Conservation (phyloP, 1,284 basidiomycete genomes). For the Coniferiporia sulphurascens region DNA sequence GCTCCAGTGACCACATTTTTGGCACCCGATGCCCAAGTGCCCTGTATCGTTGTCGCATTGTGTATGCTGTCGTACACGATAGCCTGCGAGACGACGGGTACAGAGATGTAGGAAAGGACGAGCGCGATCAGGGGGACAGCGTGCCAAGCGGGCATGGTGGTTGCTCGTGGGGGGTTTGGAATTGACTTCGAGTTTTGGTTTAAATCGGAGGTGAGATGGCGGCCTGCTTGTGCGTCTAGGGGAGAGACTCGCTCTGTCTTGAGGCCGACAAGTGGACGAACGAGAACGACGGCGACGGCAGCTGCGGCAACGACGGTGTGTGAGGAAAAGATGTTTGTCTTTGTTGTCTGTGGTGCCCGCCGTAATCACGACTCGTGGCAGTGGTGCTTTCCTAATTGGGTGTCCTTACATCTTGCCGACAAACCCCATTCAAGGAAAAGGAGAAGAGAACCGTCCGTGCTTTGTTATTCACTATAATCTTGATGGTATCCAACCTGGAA, state of each 20-base stretch:
- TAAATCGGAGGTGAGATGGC: no score
- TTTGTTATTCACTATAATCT: no score
- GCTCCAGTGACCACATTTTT: constrained; percentile 73
- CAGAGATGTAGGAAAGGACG: constrained; percentile 26
- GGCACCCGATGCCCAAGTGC: constrained; percentile 84
- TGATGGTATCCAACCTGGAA: no score
- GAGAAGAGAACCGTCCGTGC: no score
- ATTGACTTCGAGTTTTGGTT: no score
- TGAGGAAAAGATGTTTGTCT: constrained; percentile 1
- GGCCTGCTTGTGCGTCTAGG: background rate
- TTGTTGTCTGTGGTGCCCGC: constrained; percentile 7
- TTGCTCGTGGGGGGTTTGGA: no score
- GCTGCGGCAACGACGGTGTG: constrained; percentile 8
- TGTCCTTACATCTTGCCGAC: no score
- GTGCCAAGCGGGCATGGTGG: constrained; percentile 4
- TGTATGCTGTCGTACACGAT: constrained; percentile 34
- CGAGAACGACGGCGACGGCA: constrained; percentile 3
- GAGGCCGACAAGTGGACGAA: background rate
- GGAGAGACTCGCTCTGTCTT: background rate
- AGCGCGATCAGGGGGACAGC: constrained; percentile 32
- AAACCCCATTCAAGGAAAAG: no score
- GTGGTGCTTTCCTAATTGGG: no score
- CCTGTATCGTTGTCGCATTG: constrained; percentile 64
- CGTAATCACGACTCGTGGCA: background rate
- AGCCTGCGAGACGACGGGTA: constrained; percentile 36